Evolutionary conservation across 768 basidiomycete genomes (phyloP), one percentile per base, ranked within the genome.

Genomic region (Basidioascus undulatus): DNA sequence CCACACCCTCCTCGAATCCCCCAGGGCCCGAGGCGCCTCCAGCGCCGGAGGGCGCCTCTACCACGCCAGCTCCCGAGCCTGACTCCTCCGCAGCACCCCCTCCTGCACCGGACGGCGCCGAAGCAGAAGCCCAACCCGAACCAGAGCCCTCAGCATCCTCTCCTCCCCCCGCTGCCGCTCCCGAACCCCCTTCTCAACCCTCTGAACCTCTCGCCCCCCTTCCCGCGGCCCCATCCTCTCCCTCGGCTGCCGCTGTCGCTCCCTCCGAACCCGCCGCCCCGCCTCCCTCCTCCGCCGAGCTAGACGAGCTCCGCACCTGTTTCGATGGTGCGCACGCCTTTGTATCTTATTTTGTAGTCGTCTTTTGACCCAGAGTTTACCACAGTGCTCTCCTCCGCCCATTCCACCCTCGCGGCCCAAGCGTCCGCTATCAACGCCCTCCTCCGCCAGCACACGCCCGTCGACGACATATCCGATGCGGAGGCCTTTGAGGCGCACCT

Each of bases 401-500:
- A 76, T 61, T 74, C 76, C 54, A 65, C 67, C 46, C 60, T 84
- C 27, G 76, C 78, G 47, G 67, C 70, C 0, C 76, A 82, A 58
- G 75, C 74, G 50, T 53, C 61, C 9, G 71, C 72, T 13, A 72
- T 71, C 30, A 78, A 86, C 50, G 56, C 61, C 10, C 59, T 82
- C 4, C 57, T 96, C 35, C 64, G 62, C 9, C 77, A 78, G 41
- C 54, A 75, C 5, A 78, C 82, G 0, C 73, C 81, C 0, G 50
- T 86, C 11, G 65, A 74, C 44, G 69, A 68, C 18, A 65, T 75
- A 12, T 59, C 65, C 30, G 76, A 92, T 47, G 53, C 62, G 5
- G 65, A 68, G 35, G 74, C 70, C 10, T 60, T 94, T 32, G 70
- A 71, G 16, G 74, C 78, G 35, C 81, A 76, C 59, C 60, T 94